phyloP scores from a whole-genome alignment of 805 yeast genomes.

The Sugiyamaella boreocaroliniensis region DNA sequence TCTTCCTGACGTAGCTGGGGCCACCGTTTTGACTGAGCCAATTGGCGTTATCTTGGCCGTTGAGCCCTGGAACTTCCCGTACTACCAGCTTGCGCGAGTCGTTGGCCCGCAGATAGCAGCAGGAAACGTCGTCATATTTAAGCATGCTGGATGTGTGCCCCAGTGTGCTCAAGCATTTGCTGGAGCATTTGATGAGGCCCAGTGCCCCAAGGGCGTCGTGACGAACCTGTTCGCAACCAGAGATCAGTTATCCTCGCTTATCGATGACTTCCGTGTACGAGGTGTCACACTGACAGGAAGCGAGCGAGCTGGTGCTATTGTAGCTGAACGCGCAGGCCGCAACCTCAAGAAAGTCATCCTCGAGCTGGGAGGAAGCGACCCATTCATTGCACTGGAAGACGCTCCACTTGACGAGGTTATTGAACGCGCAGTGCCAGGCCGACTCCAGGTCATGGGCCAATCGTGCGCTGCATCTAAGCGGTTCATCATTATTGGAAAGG shows the following conservation, averaged over 20 bases:
- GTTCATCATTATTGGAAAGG: slow-evolving; percentile 71
- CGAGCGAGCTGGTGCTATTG: slow-evolving; percentile 73
- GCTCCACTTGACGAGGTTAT: slow-evolving; percentile 48
- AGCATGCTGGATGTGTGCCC: slow-evolving; percentile 71
- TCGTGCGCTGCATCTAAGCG: slow-evolving; percentile 93
- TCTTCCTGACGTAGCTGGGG: slow-evolving; percentile 54
- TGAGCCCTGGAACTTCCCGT: slow-evolving; percentile 64
- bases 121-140: slow-evolving; percentile 65
- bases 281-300: slow-evolving; percentile 86
- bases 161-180: slow-evolving; percentile 58
- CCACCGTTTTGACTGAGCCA: slow-evolving; percentile 50
- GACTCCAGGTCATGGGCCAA: slow-evolving; percentile 88
- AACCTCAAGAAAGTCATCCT: slow-evolving; percentile 76
- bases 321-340: slow-evolving; percentile 69
- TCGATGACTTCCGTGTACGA: slow-evolving; percentile 9
- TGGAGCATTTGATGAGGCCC: slow-evolving; percentile 50
- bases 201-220: slow-evolving; percentile 70
- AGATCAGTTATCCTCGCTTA: slow-evolving; percentile 41
- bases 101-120: slow-evolving; percentile 76
- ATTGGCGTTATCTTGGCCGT: slow-evolving; percentile 59
- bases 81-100: slow-evolving; percentile 72
- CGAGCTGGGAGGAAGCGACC: slow-evolving; percentile 94
- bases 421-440: slow-evolving; percentile 71
- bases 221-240: slow-evolving; percentile 65
- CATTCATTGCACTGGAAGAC: slow-evolving; percentile 78